Conservation (phyloP, 306 rosid species). For the Urtica urens region DNA sequence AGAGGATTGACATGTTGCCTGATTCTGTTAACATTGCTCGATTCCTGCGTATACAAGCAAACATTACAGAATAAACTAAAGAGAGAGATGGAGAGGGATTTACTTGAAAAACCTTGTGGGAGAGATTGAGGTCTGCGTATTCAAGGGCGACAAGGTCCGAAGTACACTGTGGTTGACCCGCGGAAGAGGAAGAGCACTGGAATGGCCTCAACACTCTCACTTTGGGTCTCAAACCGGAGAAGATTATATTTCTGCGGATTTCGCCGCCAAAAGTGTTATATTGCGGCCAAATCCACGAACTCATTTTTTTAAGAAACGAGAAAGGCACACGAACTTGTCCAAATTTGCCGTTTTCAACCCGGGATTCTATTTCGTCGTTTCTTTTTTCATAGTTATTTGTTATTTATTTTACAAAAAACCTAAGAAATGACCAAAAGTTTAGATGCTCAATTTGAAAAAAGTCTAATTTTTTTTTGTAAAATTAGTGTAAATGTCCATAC, state of each 20-base stretch:
- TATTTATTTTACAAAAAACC: no score
- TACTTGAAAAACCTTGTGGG: conserved; percentile 18
- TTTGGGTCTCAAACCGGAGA: conserved; percentile 1
- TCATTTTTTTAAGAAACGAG: no score
- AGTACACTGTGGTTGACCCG: conserved; percentile 9
- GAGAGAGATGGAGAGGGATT: background rate
- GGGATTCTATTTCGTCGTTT: no score
- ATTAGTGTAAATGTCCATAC: no score
- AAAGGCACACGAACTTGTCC: no score
- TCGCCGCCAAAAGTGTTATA: background rate
- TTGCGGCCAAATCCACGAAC: conserved; percentile 19
- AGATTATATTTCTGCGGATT: background rate
- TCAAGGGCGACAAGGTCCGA: conserved; percentile 59
- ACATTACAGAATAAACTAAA: background rate
- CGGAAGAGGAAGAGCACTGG: conserved; percentile 9
- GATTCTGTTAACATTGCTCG: conserved; percentile 60
- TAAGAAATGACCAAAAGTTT: no score
- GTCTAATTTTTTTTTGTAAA: no score
- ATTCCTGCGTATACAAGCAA: conserved; percentile 40
- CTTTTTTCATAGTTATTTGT: background rate
- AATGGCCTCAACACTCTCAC: conserved; percentile 1
- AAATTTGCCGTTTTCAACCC: no score
- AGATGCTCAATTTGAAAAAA: no score
- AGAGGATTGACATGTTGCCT: conserved; percentile 95
- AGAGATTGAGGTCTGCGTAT: conserved; percentile 73